Evolutionary conservation across 2,329 filamentous ascomycete species (phyloP), one percentile per base, ranked within the genome.

Genomic region (Sporothrix euskadiensis): DNA sequence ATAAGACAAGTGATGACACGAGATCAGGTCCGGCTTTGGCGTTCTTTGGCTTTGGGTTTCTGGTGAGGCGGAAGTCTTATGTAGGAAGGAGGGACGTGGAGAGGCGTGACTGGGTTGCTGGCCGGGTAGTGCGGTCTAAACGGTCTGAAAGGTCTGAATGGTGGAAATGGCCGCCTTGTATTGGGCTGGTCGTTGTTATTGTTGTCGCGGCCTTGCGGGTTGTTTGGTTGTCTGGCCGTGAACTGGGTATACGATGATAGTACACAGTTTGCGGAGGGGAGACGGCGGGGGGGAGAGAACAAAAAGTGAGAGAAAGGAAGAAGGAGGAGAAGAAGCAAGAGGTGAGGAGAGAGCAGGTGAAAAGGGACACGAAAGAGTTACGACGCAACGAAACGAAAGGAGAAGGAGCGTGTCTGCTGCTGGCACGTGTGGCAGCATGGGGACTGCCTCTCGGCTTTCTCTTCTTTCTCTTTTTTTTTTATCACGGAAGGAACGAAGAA

Each of bases 1-100:
- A 71, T 49, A 59, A 47, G 69, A 71, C 68, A 32, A 66, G 69
- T 71, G 39, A 71, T 54, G 69, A 71, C 69, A 44, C 39, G 54
- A 22, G 10, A 39, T 30, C 61, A 22, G 10, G 54, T 19, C 61
- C 22, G 22, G 61, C 61, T 66, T 65, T 65, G 61, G 61, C n/a
- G 6, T 30, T 66, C n/a, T 16, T 30, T 66, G 12, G 35, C 39
- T 22, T 63, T 63, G 10, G 32, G 56, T 12, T 61, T 10, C 41
- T 39, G 9, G 19, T 41, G 26, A 47, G 39, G 61, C 39, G 41
- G 61, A 14, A 22, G n/a, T 14, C 1, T 0, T 19, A 66, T 9
- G 61, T 14, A n/a, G 44, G 44, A 49, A 49, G 14, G 44, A 49
- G 44, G 44, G 61, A 30, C 61, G 61, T 66, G 61, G 61, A 44